These are phyloP conservation scores for Plasmodium falciparum DNA, from an alignment of 169 alveolate genomes.

Conservation along the genomic window DNA sequence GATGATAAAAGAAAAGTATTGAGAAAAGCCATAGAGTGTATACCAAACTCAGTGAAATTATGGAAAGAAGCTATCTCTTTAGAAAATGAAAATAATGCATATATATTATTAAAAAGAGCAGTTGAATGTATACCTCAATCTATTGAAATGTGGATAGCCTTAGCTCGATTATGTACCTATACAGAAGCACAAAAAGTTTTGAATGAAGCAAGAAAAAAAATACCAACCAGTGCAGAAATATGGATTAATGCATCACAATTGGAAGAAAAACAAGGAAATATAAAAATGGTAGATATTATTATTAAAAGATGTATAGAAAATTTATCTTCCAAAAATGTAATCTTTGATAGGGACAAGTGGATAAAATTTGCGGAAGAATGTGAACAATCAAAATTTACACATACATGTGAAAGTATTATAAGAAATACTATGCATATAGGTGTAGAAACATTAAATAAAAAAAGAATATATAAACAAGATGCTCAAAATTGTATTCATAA, in stretches of 20 bases:
- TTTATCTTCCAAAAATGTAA: conserved; percentile 88
- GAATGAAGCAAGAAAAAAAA: conserved; percentile 97
- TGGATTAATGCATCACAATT: conserved; percentile 98
- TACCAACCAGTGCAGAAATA: conserved; percentile 96
- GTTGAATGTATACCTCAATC: conserved; percentile 99
- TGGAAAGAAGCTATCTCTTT: conserved; percentile 98
- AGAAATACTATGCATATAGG: conserved; percentile 86
- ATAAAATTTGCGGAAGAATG: conserved; percentile 93
- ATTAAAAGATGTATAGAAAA: conserved; percentile 91
- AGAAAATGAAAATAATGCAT: conserved; percentile 96
- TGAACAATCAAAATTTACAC: conserved; percentile 89
- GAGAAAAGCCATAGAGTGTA: conserved; percentile 96
- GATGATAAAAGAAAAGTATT: conserved; percentile 92
- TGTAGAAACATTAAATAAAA: conserved; percentile 83
- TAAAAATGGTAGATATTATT: conserved; percentile 87
- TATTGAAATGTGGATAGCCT: conserved; percentile 98
- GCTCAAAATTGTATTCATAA: conserved; percentile 88
- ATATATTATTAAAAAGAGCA: conserved; percentile 95
- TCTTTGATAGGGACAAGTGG: conserved; percentile 92
- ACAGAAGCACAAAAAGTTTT: conserved; percentile 97
- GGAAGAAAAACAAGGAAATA: conserved; percentile 95
- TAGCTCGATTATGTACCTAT: conserved; percentile 97
- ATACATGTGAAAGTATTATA: conserved; percentile 93
- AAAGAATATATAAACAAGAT: conserved; percentile 85
- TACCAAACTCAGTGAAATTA: conserved; percentile 96